These are phyloP conservation scores for Macrophomina phaseolina DNA, from an alignment of 2,329 filamentous ascomycete species.

Conservation along the genomic window DNA sequence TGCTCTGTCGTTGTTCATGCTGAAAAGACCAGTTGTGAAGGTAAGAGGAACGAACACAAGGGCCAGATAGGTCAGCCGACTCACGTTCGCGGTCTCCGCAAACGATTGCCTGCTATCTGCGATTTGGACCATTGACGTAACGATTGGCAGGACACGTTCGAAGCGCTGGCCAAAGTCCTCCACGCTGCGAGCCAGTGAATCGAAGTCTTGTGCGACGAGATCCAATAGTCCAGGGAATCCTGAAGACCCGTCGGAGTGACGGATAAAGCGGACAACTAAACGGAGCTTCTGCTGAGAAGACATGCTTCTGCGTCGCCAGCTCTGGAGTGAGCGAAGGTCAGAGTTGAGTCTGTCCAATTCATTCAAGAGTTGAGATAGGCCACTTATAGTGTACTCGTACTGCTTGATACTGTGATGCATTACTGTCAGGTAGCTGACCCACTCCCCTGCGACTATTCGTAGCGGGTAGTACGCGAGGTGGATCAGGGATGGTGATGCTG, in stretches of 20 bases:
- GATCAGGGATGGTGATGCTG: constrained; percentile 24
- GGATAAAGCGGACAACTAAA: constrained; percentile 25
- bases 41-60: constrained; percentile 21
- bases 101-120: constrained; percentile 16
- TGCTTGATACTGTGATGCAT: constrained; percentile 34
- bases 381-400: constrained; percentile 34
- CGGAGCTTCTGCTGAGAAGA: constrained; percentile 31
- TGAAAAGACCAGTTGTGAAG: constrained; percentile 20
- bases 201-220: not conserved
- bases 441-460: constrained; percentile 34
- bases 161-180: not conserved
- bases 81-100: constrained; percentile 13
- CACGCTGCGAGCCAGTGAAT: not conserved
- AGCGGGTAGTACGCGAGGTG: constrained; percentile 32
- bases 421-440: constrained; percentile 35
- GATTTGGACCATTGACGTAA: constrained; percentile 23
- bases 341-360: constrained; percentile 32
- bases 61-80: constrained; percentile 21
- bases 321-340: constrained; percentile 33
- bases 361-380: not conserved
- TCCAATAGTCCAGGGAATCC: not conserved
- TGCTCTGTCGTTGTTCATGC: not conserved
- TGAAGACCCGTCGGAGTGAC: not conserved
- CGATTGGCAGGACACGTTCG: constrained; percentile 13
- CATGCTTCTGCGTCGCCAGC: constrained; percentile 35